Conservation (phyloP, 768 basidiomycete genomes). For the Naematelia encephala region DNA sequence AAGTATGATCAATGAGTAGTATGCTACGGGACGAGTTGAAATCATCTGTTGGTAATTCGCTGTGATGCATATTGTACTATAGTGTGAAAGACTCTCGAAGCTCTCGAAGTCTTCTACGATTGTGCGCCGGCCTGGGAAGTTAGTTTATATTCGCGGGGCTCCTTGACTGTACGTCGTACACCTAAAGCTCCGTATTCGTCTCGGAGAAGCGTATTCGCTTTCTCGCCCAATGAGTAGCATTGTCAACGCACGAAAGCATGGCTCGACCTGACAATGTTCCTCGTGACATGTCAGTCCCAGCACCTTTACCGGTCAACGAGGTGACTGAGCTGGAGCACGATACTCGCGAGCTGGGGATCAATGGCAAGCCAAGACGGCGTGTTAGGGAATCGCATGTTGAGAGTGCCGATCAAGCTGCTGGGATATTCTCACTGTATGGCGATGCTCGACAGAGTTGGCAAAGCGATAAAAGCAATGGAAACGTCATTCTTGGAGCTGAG, state of each 20-base stretch:
- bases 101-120: no score
- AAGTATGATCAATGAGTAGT: constrained; percentile 25
- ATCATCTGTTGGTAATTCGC: constrained; percentile 1
- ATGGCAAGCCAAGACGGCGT: neutral
- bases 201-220: no score
- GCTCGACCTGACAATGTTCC: neutral
- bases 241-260: no score
- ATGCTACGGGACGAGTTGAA: neutral
- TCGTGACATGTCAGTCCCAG: no score
- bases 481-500: neutral
- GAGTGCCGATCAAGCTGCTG: constrained; percentile 5
- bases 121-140: no score
- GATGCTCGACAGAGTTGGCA: neutral
- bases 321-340: neutral
- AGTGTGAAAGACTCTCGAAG: no score
- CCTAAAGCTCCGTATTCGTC: no score
- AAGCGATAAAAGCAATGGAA: neutral
- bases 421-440: constrained; percentile 9
- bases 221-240: no score
- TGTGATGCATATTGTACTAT: neutral
- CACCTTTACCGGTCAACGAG: neutral
- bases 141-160: no score
- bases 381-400: neutral
- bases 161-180: no score
- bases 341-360: neutral